A percentile compares a stretch with the other conserved stretches of the same genome.
phyloP scores from a whole-genome alignment of 2,329 filamentous ascomycete genomes.

The Trichoderma koningii region DNA sequence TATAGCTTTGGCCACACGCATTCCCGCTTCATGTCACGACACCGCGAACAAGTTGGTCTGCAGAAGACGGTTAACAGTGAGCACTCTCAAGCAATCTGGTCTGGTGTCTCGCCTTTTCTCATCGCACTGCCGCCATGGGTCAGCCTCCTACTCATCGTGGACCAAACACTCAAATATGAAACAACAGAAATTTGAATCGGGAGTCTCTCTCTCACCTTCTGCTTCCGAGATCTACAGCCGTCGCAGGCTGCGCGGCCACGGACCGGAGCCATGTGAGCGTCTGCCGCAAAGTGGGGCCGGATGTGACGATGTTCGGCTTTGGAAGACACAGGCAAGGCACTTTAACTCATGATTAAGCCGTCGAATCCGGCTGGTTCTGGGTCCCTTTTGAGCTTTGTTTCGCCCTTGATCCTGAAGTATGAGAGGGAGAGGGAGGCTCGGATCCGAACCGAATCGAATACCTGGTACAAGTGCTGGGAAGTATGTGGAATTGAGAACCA shows the following conservation, averaged over 20 bases:
- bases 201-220: slow-evolving; percentile 11
- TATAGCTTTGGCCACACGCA: slow-evolving; percentile 24
- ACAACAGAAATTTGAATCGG: too few species aligned
- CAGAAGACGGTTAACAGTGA: not conserved
- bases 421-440: not conserved
- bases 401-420: not conserved
- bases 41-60: slow-evolving; percentile 21
- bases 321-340: too few species aligned
- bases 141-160: not conserved
- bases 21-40: slow-evolving; percentile 23
- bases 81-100: not conserved
- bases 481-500: not conserved
- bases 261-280: slow-evolving; percentile 25
- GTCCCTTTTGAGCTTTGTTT: not conserved
- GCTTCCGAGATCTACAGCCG: slow-evolving; percentile 24
- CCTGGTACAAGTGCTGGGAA: not conserved
- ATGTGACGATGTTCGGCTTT: not conserved
- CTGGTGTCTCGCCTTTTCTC: slow-evolving; percentile 8
- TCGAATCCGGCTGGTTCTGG: not conserved
- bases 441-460: not conserved
- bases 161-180: not conserved
- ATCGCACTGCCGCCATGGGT: slow-evolving; percentile 1
- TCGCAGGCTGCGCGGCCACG: slow-evolving; percentile 26
- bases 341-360: slow-evolving; percentile 21
- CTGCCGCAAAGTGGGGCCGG: slow-evolving; percentile 22